phyloP scores from a whole-genome alignment of 805 yeast genomes.

The Saccharomycopsis sp. region DNA sequence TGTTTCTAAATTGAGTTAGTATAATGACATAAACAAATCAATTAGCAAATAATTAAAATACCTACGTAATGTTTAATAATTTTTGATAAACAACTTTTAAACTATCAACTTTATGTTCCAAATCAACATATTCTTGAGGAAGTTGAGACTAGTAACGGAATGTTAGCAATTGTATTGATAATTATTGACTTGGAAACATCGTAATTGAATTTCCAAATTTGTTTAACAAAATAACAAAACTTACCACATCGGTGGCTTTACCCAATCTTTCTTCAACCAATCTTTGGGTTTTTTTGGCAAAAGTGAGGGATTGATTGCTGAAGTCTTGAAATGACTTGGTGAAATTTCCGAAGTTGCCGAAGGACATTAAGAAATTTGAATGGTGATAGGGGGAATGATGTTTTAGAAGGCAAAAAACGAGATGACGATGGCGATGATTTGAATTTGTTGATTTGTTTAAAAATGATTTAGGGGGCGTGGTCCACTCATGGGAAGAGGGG shows the following conservation, averaged over 20 bases:
- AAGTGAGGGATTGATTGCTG: conserved; percentile 30
- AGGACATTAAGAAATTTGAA: conserved; percentile 9
- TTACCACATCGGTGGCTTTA: conserved; percentile 57
- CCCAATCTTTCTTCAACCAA: conserved; percentile 73
- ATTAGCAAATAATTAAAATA: neutral
- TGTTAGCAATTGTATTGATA: conserved; percentile 9
- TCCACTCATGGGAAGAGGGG: no score
- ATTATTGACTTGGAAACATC: no score
- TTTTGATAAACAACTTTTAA: conserved; percentile 57
- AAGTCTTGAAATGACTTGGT: conserved; percentile 17
- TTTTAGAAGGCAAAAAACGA: no score
- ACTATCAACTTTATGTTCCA: conserved; percentile 66
- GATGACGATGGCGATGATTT: no score
- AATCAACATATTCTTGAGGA: conserved; percentile 69
- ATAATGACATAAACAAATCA: neutral
- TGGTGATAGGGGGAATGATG: no score
- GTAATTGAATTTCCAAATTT: no score
- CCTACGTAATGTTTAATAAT: conserved; percentile 37
- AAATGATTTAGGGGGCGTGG: no score
- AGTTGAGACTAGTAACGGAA: conserved; percentile 43
- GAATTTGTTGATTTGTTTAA: no score
- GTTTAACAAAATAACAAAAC: conserved; percentile 1
- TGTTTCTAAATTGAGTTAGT: conserved; percentile 18
- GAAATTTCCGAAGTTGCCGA: conserved; percentile 12
- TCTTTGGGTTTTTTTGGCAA: conserved; percentile 76